These are phyloP conservation scores for Blastobotrys illinoisensis DNA, from an alignment of 1,139 yeast species.

Conservation along the genomic window DNA sequence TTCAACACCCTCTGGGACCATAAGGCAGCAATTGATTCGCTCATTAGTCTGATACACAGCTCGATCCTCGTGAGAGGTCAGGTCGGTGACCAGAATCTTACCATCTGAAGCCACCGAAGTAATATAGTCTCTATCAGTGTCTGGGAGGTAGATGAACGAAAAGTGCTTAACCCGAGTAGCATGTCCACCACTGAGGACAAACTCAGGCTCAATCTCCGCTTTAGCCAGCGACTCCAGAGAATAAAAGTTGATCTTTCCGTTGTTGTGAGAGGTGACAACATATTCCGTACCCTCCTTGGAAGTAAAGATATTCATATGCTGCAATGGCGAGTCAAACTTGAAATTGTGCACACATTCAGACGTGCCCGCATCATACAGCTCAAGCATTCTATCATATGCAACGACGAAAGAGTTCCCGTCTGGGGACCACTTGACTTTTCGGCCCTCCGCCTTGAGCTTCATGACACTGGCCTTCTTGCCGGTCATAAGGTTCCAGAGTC, in stretches of 20 bases:
- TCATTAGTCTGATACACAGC: slow-evolving; percentile 94
- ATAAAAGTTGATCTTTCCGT: slow-evolving; percentile 65
- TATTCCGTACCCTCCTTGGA: slow-evolving; percentile 36
- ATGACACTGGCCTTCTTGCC: slow-evolving; percentile 89
- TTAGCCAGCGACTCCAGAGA: slow-evolving; percentile 31
- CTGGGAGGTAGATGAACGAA: slow-evolving; percentile 45
- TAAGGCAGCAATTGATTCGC: slow-evolving; percentile 78
- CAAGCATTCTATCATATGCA: slow-evolving; percentile 60
- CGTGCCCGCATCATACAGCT: slow-evolving; percentile 58
- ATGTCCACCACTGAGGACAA: slow-evolving; percentile 67
- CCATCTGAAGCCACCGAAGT: slow-evolving; percentile 92
- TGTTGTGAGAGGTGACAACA: slow-evolving; percentile 61
- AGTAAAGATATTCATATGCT: slow-evolving; percentile 54
- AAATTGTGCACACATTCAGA: slow-evolving; percentile 51
- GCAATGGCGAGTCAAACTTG: slow-evolving; percentile 52
- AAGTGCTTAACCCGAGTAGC: slow-evolving; percentile 80
- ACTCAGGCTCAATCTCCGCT: slow-evolving; percentile 24
- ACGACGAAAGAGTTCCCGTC: slow-evolving; percentile 69
- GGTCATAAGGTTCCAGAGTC: slow-evolving; percentile 95
- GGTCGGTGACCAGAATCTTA: slow-evolving; percentile 84
- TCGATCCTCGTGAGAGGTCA: slow-evolving; percentile 63
- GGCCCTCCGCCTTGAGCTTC: slow-evolving; percentile 64
- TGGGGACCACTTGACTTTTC: slow-evolving; percentile 35
- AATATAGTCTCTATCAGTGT: slow-evolving; percentile 42
- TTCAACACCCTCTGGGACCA: slow-evolving; percentile 76